Evolutionary conservation across 345 rosid species (phyloP).

Genomic region (Crucihimalaya himalaica): DNA sequence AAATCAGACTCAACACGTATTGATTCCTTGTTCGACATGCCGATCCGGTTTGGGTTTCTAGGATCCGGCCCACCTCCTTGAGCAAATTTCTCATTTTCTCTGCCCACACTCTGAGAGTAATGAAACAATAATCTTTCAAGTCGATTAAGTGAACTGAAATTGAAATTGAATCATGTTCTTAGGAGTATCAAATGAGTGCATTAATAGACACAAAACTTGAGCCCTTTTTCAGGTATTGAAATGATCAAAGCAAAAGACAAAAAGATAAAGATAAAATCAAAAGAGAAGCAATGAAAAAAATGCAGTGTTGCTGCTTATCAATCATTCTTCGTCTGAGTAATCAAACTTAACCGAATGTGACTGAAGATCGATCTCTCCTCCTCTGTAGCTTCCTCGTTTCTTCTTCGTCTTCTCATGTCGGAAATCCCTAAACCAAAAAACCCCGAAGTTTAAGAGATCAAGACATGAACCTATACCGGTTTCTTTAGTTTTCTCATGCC

Average conservation of each 20-base stretch:
- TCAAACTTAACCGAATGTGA: conserved; percentile 86
- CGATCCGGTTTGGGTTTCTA: not conserved
- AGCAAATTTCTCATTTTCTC: not conserved
- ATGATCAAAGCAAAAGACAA: not conserved
- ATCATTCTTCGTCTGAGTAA: conserved; percentile 75
- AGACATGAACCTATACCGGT: not conserved
- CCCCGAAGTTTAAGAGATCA: not conserved
- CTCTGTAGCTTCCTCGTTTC: conserved; percentile 94
- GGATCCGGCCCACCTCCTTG: not conserved
- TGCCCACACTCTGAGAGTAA: not conserved
- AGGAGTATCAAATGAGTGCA: conserved; percentile 16
- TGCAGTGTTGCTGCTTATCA: conserved; percentile 9
- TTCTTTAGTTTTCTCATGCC: not conserved
- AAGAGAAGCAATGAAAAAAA: not conserved
- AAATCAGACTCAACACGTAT: not conserved
- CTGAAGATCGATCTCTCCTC: conserved; percentile 82
- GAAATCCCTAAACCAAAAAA: conserved; percentile 59
- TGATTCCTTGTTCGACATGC: not conserved
- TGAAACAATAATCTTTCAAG: not conserved
- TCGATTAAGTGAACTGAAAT: not conserved
- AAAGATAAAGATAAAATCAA: not conserved
- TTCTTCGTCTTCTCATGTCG: conserved; percentile 98
- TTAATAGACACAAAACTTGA: conserved; percentile 32
- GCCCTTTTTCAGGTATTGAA: conserved; percentile 19
- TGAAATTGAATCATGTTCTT: conserved; percentile 5